Conservation (phyloP, 2,329 filamentous ascomycete species). For the Venturia aucupariae region DNA sequence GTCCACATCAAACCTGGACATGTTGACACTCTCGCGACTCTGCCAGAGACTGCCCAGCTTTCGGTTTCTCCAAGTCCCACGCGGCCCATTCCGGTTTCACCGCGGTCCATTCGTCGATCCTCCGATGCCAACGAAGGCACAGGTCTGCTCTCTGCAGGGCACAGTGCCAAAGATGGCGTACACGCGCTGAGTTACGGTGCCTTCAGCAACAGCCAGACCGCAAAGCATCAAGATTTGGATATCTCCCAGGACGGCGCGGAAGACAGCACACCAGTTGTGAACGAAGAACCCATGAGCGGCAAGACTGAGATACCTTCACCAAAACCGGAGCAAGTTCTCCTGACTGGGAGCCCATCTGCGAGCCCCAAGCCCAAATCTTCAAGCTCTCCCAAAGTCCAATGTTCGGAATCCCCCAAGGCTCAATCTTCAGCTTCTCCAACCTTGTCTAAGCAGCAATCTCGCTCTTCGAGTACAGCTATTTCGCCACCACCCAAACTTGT, state of each 20-base stretch:
- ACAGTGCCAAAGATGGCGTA: conserved; percentile 55
- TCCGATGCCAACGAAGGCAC: conserved; percentile 8
- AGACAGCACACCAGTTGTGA: not conserved
- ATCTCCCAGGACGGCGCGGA: not conserved
- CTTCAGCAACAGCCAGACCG: conserved; percentile 20
- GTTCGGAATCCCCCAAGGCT: not conserved
- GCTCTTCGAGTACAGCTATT: not conserved
- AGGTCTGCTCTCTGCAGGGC: conserved; percentile 45
- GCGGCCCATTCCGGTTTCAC: not conserved
- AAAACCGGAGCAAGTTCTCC: conserved; percentile 4
- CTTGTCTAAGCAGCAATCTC: not conserved
- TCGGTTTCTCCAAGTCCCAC: not conserved
- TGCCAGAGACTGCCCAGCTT: conserved; percentile 11
- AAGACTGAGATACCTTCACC: not conserved
- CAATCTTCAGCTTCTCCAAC: not conserved
- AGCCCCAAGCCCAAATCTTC: not conserved
- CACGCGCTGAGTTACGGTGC: conserved; percentile 47
- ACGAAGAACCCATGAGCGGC: not conserved
- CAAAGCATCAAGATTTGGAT: not conserved
- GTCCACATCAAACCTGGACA: conserved; percentile 57
- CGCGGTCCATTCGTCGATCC: not conserved
- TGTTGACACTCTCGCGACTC: conserved; percentile 15
- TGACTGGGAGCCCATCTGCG: not conserved
- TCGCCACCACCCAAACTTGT: conserved; percentile 3
- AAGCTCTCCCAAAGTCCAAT: not conserved